A percentile compares a stretch with the other conserved stretches of the same genome.
Evolutionary conservation across 2,329 filamentous ascomycete species (phyloP).

Genomic region (Aureobasidium sp.): DNA sequence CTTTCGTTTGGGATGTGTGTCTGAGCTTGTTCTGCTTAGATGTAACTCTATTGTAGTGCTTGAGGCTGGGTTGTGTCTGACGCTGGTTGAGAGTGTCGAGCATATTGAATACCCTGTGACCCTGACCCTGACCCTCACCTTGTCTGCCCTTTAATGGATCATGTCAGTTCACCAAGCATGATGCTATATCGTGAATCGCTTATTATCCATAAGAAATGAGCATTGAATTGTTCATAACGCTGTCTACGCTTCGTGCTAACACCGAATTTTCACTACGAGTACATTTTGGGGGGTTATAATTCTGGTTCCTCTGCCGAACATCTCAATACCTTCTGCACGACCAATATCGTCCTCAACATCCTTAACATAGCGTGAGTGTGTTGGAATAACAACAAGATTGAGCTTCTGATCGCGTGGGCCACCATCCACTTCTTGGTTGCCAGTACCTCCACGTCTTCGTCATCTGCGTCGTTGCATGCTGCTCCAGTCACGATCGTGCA

Average conservation of each 20-base stretch:
- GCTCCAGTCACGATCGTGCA: constrained; percentile 23
- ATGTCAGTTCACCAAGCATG: background rate
- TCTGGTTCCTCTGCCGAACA: background rate
- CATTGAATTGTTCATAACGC: background rate
- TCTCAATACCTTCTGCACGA: constrained; percentile 17
- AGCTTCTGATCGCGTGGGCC: constrained; percentile 24
- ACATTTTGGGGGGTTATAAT: background rate
- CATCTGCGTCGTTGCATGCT: constrained; percentile 18
- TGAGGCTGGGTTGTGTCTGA: background rate
- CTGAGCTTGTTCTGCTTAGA: background rate
- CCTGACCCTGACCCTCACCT: background rate
- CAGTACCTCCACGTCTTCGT: constrained; percentile 11
- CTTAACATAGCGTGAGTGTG: constrained; percentile 21
- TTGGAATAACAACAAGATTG: constrained; percentile 24
- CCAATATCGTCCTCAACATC: constrained; percentile 20
- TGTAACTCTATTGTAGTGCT: background rate
- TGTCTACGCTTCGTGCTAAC: background rate
- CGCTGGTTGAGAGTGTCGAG: background rate
- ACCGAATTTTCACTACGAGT: background rate
- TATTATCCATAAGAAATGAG: no score
- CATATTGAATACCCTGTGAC: background rate
- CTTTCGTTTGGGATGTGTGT: background rate
- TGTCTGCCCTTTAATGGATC: background rate
- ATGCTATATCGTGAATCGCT: background rate
- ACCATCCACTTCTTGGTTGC: constrained; percentile 23